Percentiles rank a stretch among this genome's conserved stretches.
Evolutionary conservation across 805 yeast species (phyloP).

Genomic region (Ogataea nakhonphanomensis): DNA sequence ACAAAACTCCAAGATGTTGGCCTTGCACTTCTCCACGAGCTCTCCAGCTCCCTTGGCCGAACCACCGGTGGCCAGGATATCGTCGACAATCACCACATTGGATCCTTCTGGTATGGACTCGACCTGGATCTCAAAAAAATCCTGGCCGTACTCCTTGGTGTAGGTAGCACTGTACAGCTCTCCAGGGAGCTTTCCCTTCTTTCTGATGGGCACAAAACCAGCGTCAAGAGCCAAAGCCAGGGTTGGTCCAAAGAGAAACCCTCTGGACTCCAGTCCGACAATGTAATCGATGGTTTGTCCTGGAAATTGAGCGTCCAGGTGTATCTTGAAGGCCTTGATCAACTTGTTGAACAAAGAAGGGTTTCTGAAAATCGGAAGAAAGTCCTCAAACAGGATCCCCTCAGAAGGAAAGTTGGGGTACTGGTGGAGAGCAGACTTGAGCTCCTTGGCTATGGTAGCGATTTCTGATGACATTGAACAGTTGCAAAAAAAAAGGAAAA

Average conservation of each 20-base stretch:
- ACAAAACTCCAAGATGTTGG: constrained; percentile 71
- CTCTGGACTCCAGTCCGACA: constrained; percentile 95
- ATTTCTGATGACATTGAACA: constrained; percentile 23
- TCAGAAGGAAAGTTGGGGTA: constrained; percentile 92
- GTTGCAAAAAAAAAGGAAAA: not conserved
- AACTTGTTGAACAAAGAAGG: constrained; percentile 80
- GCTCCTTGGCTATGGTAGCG: constrained; percentile 38
- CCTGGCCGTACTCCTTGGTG: constrained; percentile 90
- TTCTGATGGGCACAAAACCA: constrained; percentile 94
- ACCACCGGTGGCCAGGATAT: constrained; percentile 97
- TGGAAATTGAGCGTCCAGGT: constrained; percentile 54
- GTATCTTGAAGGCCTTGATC: constrained; percentile 74
- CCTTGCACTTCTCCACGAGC: constrained; percentile 64
- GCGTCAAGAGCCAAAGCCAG: constrained; percentile 85
- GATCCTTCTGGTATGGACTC: constrained; percentile 78
- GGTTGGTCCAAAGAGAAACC: constrained; percentile 94
- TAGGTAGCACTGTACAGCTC: constrained; percentile 66
- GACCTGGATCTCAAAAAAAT: constrained; percentile 82
- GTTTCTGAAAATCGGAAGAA: constrained; percentile 85
- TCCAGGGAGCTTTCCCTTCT: constrained; percentile 94
- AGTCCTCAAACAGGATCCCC: constrained; percentile 94
- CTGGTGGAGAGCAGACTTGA: constrained; percentile 58
- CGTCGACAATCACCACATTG: constrained; percentile 86
- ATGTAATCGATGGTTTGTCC: constrained; percentile 69
- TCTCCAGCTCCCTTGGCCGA: constrained; percentile 93